Evolutionary conservation across 2,329 filamentous ascomycete genomes (phyloP).

Genomic region (Penicillium oxalicum): DNA sequence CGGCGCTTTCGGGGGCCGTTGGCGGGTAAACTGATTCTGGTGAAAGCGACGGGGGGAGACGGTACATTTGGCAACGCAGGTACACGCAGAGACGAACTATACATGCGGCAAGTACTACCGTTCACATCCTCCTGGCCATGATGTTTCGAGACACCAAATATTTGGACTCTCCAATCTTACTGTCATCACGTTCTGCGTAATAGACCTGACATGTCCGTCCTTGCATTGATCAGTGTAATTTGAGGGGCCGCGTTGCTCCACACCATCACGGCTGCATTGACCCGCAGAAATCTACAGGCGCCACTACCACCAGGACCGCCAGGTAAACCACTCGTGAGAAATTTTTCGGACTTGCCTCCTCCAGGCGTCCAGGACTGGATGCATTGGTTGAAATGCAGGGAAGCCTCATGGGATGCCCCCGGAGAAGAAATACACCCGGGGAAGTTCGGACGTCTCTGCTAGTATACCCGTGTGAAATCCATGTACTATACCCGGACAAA

Average conservation of each 20-base stretch:
- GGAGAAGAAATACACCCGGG: background rate
- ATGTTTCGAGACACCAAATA: too few species aligned
- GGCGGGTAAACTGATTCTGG: too few species aligned
- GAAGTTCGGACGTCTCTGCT: background rate
- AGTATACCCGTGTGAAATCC: slow-evolving; percentile 4
- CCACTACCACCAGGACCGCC: background rate
- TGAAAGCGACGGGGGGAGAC: too few species aligned
- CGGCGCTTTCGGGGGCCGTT: too few species aligned
- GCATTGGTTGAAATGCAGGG: slow-evolving; percentile 43
- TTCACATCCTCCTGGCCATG: too few species aligned
- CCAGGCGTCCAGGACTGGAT: slow-evolving; percentile 34
- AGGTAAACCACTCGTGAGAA: slow-evolving; percentile 44
- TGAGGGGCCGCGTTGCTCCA: background rate
- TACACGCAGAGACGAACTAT: too few species aligned
- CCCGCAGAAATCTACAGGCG: background rate
- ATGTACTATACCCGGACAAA: slow-evolving; percentile 31
- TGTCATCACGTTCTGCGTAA: too few species aligned
- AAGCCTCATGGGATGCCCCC: slow-evolving; percentile 28
- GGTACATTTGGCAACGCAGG: too few species aligned
- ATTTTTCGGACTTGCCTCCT: slow-evolving; percentile 45
- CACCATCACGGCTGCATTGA: background rate
- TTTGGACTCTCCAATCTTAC: too few species aligned
- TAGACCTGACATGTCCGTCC: background rate
- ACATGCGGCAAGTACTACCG: too few species aligned
- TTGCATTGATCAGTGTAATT: background rate